Conservation (phyloP, 495 filamentous ascomycete species). For the Patellaria atrata region DNA sequence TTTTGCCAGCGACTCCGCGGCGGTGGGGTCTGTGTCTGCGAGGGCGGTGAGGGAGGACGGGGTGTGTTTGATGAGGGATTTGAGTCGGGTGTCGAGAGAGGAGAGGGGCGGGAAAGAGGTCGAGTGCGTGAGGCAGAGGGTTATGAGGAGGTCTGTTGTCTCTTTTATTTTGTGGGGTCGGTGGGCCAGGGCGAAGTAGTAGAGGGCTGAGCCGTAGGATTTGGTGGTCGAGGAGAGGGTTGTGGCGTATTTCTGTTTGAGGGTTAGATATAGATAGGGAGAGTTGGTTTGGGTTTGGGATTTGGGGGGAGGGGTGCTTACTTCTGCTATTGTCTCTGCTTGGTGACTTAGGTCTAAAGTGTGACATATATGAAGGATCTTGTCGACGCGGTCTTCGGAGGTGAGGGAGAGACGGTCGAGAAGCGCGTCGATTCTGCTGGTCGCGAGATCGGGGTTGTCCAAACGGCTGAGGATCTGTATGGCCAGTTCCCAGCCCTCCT, state of each 20-base stretch:
- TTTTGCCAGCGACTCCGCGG: slow-evolving; percentile 62
- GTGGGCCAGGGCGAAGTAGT: slow-evolving; percentile 75
- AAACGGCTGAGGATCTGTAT: slow-evolving; percentile 62
- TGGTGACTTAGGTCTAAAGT: slow-evolving; percentile 54
- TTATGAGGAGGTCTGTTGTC: slow-evolving; percentile 73
- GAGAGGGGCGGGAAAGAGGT: slow-evolving; percentile 52
- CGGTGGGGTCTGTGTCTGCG: slow-evolving; percentile 54
- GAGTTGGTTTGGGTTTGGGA: too few relatives aligned
- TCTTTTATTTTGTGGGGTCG: slow-evolving; percentile 58
- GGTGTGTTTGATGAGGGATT: slow-evolving; percentile 48
- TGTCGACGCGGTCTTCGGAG: slow-evolving; percentile 54
- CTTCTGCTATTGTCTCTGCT: slow-evolving; percentile 61
- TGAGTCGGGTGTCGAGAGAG: slow-evolving; percentile 55
- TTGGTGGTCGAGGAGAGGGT: slow-evolving; percentile 47
- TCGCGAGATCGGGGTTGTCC: slow-evolving; percentile 46
- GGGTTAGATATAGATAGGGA: slow-evolving; percentile 8
- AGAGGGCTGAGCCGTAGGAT: slow-evolving; percentile 64
- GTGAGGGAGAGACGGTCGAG: slow-evolving; percentile 48
- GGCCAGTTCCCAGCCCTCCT: slow-evolving; percentile 76
- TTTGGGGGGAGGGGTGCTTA: too few relatives aligned
- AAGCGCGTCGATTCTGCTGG: slow-evolving; percentile 51
- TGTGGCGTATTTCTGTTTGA: slow-evolving; percentile 58
- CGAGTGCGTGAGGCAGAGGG: slow-evolving; percentile 71
- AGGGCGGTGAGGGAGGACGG: slow-evolving; percentile 49
- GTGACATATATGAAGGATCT: slow-evolving; percentile 54